Evolutionary conservation across 2,329 filamentous ascomycete genomes (phyloP).

Genomic region (Chaetomium sp.): DNA sequence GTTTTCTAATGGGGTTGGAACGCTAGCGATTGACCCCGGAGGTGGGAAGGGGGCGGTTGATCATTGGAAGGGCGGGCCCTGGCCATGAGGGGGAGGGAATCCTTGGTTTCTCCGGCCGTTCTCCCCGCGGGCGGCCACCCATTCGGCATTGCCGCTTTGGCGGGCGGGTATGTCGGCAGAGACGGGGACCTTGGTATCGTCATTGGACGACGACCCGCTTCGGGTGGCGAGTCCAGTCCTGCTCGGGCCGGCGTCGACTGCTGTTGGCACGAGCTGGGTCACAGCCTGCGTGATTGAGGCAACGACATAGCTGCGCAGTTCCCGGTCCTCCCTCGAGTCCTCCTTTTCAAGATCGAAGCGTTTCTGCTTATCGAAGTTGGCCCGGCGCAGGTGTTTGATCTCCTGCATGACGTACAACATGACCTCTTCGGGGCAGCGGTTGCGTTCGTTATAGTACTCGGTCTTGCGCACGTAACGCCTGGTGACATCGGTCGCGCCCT

Average conservation of each 20-base stretch:
- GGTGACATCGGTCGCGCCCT: conserved; percentile 71
- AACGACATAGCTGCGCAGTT: conserved; percentile 74
- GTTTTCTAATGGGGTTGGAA: neutral
- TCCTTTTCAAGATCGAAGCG: conserved; percentile 80
- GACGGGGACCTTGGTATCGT: conserved; percentile 61
- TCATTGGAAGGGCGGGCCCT: conserved; percentile 32
- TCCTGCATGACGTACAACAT: conserved; percentile 90
- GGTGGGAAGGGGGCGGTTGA: neutral
- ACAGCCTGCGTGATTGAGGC: conserved; percentile 73
- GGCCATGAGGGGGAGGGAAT: conserved; percentile 28
- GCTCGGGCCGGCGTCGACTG: conserved; percentile 38
- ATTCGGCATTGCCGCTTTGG: conserved; percentile 43
- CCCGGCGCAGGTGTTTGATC: conserved; percentile 80
- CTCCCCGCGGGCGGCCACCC: conserved; percentile 43
- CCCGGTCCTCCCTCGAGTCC: conserved; percentile 72
- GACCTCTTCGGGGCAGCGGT: conserved; percentile 82
- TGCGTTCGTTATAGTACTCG: conserved; percentile 73
- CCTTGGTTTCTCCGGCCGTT: conserved; percentile 35
- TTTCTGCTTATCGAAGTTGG: conserved; percentile 83
- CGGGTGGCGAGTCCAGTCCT: conserved; percentile 31
- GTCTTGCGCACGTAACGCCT: conserved; percentile 70
- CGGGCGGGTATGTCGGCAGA: conserved; percentile 56
- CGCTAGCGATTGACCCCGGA: neutral
- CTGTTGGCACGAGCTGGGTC: conserved; percentile 64
- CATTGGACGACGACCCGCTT: conserved; percentile 39